These are phyloP conservation scores for Diophrys sp. DNA, from an alignment of 73 alveolate species.

Conservation along the genomic window DNA sequence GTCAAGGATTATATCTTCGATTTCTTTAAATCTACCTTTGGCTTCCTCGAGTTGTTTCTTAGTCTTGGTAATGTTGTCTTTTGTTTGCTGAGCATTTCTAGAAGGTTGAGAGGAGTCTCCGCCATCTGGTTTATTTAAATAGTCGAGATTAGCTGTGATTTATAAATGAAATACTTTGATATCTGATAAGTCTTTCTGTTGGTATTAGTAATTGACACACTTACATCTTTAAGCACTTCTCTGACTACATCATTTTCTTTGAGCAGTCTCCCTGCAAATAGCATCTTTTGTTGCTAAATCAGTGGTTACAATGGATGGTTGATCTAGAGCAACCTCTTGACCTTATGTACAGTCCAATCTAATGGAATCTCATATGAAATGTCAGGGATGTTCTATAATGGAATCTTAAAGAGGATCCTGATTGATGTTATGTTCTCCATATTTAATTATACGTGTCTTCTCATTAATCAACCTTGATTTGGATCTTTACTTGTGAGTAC, in stretches of 20 bases:
- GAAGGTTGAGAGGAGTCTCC: no score
- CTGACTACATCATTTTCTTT: neutral
- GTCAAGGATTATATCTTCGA: neutral
- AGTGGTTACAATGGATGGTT: neutral
- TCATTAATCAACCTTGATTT: neutral
- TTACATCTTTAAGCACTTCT: no score
- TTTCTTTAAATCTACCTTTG: no score
- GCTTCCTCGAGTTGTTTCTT: neutral
- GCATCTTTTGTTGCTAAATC: neutral
- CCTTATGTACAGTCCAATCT: neutral
- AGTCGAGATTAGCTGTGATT: neutral
- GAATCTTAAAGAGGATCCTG: neutral
- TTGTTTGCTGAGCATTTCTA: no score
- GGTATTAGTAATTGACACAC: no score
- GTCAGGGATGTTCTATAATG: neutral
- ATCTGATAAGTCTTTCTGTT: neutral
- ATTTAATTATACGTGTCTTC: neutral
- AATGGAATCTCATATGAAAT: neutral
- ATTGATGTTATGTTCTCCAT: neutral
- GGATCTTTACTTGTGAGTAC: constrained; percentile 86
- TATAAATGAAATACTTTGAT: neutral
- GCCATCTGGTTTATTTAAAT: neutral
- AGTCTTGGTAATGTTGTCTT: neutral
- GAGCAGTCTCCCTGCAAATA: neutral
- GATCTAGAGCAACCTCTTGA: neutral